phyloP scores from a whole-genome alignment of 495 filamentous ascomycete genomes.

The Tuber aestivum region DNA sequence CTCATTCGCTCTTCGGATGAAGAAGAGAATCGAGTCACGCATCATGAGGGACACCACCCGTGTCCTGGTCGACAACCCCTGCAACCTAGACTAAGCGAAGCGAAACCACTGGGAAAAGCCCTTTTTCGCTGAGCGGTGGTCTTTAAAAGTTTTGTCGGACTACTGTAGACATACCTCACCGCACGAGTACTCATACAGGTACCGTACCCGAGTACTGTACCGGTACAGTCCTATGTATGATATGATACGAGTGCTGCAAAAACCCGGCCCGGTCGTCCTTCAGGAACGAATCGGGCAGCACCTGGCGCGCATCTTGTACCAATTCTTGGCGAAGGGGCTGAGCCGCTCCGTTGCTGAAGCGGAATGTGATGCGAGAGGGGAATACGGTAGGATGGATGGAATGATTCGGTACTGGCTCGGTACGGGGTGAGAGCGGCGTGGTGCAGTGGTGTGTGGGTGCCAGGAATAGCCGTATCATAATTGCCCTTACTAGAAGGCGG shows the following conservation, averaged over 20 bases:
- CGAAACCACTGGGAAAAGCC: background rate
- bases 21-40: background rate
- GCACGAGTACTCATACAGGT: background rate
- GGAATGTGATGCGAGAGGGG: background rate
- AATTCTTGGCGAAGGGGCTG: background rate
- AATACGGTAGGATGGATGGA: background rate
- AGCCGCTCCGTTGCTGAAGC: background rate
- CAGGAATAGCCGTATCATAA: background rate
- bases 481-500: background rate
- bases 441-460: too few relatives aligned
- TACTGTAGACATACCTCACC: background rate
- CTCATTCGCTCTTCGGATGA: background rate
- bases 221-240: too few relatives aligned
- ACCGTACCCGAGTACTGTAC: background rate
- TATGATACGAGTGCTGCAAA: background rate
- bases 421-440: background rate
- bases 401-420: background rate
- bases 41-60: background rate
- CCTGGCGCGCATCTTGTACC: background rate
- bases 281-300: background rate
- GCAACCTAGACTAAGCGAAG: background rate
- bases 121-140: background rate
- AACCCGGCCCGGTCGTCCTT: background rate
- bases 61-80: background rate
- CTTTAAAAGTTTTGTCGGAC: background rate